These are phyloP conservation scores for Rhododendron molle DNA, from an alignment of 148 eudicot species.

Conservation along the genomic window DNA sequence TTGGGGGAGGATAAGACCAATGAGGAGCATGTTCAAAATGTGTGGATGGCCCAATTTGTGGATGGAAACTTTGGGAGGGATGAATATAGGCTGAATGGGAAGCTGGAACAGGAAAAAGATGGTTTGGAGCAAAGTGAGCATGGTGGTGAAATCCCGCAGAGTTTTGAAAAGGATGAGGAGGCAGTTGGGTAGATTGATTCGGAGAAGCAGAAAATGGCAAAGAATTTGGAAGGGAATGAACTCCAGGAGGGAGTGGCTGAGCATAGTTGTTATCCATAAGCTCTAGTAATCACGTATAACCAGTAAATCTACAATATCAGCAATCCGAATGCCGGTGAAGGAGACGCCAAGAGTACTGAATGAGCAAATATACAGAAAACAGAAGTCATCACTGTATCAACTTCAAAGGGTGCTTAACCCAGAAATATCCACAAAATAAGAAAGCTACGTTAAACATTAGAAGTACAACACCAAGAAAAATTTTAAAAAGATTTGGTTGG, in stretches of 20 bases:
- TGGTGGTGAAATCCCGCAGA: slow-evolving; percentile 27
- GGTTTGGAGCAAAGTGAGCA: slow-evolving; percentile 26
- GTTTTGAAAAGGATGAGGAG: slow-evolving; percentile 39
- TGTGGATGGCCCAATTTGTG: slow-evolving; percentile 25
- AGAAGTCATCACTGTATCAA: background rate
- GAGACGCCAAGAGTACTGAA: background rate
- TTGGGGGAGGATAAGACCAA: slow-evolving; percentile 27
- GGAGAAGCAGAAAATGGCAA: slow-evolving; percentile 19
- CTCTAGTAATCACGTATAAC: slow-evolving; percentile 4
- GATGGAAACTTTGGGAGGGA: slow-evolving; percentile 30
- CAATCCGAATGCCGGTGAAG: background rate
- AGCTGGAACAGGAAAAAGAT: slow-evolving; percentile 27
- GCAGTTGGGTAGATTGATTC: slow-evolving; percentile 13
- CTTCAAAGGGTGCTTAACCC: background rate
- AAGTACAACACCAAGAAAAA: background rate
- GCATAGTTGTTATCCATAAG: slow-evolving; percentile 48
- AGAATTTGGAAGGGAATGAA: slow-evolving; percentile 34
- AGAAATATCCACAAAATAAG: background rate
- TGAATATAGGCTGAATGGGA: slow-evolving; percentile 27
- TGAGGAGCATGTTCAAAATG: slow-evolving; percentile 27
- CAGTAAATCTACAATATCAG: background rate
- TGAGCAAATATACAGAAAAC: background rate
- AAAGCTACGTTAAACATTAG: background rate
- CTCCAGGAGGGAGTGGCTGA: slow-evolving; percentile 80
- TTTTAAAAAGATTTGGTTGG: too few relatives aligned